Evolutionary conservation across 805 yeast genomes (phyloP).

Genomic region (Candida mattraensis): DNA sequence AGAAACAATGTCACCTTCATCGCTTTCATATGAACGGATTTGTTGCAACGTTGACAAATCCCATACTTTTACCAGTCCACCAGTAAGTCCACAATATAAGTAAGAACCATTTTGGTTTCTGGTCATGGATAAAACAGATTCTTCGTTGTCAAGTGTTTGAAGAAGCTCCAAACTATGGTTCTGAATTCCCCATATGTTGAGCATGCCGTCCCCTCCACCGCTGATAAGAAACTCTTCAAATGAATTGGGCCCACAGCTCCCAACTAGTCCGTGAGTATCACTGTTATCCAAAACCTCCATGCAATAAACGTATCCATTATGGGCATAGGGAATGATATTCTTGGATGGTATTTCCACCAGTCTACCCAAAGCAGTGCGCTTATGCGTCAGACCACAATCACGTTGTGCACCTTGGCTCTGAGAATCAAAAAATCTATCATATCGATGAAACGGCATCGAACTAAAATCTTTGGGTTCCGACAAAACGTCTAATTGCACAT

Average conservation of each 20-base stretch:
- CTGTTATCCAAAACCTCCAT: constrained; percentile 40
- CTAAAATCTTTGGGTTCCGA: constrained; percentile 31
- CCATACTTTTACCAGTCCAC: constrained; percentile 79
- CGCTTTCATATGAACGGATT: constrained; percentile 43
- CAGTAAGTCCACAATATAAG: constrained; percentile 78
- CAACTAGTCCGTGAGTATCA: constrained; percentile 23
- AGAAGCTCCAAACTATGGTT: constrained; percentile 26
- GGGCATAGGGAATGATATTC: constrained; percentile 79
- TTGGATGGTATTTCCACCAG: constrained; percentile 67
- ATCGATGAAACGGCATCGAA: constrained; percentile 63
- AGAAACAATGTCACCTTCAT: constrained; percentile 56
- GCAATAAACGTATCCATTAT: constrained; percentile 84
- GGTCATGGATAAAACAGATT: constrained; percentile 70
- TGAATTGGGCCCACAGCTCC: constrained; percentile 27
- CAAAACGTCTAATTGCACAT: constrained; percentile 47
- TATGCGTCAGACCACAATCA: too few species aligned
- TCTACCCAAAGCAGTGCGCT: constrained; percentile 16
- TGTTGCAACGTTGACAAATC: constrained; percentile 81
- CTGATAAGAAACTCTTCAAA: constrained; percentile 47
- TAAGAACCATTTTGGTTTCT: constrained; percentile 60
- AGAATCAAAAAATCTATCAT: constrained; percentile 87
- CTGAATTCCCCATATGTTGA: constrained; percentile 72
- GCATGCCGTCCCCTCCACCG: constrained; percentile 90
- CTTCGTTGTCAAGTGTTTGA: constrained; percentile 57
- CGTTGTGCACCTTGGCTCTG: constrained; percentile 87